These are phyloP conservation scores for Termitomyces titanicus DNA, from an alignment of 768 basidiomycete genomes.

Conservation along the genomic window DNA sequence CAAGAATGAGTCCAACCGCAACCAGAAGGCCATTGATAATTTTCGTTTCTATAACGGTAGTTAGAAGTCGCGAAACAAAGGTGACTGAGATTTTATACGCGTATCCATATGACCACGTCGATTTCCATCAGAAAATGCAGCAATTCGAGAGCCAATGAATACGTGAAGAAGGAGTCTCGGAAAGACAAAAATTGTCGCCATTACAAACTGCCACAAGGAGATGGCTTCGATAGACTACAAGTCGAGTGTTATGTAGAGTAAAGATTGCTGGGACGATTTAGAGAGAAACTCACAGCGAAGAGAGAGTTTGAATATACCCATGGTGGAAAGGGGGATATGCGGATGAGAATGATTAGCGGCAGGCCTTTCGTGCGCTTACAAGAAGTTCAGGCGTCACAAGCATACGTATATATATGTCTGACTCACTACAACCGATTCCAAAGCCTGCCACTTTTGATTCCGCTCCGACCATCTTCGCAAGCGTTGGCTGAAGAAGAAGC, in stretches of 20 bases:
- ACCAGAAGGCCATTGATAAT: constrained; percentile 61
- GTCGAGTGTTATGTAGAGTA: not conserved
- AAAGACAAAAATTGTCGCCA: constrained; percentile 67
- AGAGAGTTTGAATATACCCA: constrained; percentile 86
- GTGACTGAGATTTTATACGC: constrained; percentile 36
- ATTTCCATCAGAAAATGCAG: constrained; percentile 71
- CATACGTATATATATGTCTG: not conserved
- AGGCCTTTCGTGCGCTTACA: constrained; percentile 68
- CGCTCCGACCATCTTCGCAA: constrained; percentile 57
- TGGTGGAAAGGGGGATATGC: constrained; percentile 79
- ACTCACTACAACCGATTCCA: constrained; percentile 72
- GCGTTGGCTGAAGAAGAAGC: constrained; percentile 51
- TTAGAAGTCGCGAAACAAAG: not conserved
- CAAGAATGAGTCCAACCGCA: constrained; percentile 53
- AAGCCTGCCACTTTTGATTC: constrained; percentile 73
- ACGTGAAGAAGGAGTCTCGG: constrained; percentile 73
- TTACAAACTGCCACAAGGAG: constrained; percentile 67
- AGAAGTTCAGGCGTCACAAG: constrained; percentile 1
- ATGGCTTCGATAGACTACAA: constrained; percentile 70
- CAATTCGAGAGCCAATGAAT: constrained; percentile 77
- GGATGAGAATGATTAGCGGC: constrained; percentile 78
- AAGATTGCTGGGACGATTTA: not conserved
- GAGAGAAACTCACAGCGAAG: constrained; percentile 55
- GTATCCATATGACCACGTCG: constrained; percentile 74
- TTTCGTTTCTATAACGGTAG: constrained; percentile 46